A percentile compares a stretch with the other conserved stretches of the same genome.
phyloP scores from a whole-genome alignment of 352 stramenopile genomes.

The Globisporangium camurandrum region DNA sequence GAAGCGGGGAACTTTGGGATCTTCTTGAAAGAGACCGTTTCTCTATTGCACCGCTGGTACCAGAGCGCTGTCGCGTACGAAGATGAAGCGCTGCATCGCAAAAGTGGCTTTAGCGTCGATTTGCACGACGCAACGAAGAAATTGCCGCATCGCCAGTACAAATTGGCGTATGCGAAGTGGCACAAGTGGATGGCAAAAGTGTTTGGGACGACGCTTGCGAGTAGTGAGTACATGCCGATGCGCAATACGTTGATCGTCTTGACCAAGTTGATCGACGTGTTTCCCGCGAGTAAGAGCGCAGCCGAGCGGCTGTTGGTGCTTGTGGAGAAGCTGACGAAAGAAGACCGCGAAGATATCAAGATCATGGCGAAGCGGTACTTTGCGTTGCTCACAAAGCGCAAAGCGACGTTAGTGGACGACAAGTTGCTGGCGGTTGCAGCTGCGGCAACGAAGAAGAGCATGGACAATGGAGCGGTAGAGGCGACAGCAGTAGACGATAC shows the following conservation, averaged over 20 bases:
- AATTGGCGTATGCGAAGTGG: constrained; percentile 65
- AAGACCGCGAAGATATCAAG: constrained; percentile 85
- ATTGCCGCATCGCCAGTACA: constrained; percentile 68
- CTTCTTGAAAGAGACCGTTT: constrained; percentile 77
- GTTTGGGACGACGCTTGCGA: constrained; percentile 51
- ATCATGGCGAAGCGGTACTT: constrained; percentile 87
- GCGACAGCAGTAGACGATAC: constrained; percentile 1
- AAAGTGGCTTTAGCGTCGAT: constrained; percentile 69
- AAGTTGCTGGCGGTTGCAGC: constrained; percentile 27
- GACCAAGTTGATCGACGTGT: constrained; percentile 87
- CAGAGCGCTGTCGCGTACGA: constrained; percentile 73
- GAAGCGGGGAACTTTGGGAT: constrained; percentile 84
- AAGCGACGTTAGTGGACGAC: constrained; percentile 57
- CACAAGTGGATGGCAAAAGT: constrained; percentile 62
- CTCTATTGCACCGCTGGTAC: constrained; percentile 67
- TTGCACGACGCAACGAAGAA: constrained; percentile 50
- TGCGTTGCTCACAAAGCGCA: constrained; percentile 72
- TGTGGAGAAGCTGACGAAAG: constrained; percentile 61
- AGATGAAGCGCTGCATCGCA: constrained; percentile 63
- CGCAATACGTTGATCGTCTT: constrained; percentile 80
- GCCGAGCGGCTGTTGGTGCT: constrained; percentile 57
- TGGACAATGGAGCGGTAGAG: constrained; percentile 11
- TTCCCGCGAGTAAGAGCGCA: constrained; percentile 49
- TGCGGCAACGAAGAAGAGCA: constrained; percentile 10
- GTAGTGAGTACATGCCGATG: constrained; percentile 78